A percentile compares a stretch with the other conserved stretches of the same genome.
phyloP scores from a whole-genome alignment of 805 yeast species.

The Metschnikowia rubicola region DNA sequence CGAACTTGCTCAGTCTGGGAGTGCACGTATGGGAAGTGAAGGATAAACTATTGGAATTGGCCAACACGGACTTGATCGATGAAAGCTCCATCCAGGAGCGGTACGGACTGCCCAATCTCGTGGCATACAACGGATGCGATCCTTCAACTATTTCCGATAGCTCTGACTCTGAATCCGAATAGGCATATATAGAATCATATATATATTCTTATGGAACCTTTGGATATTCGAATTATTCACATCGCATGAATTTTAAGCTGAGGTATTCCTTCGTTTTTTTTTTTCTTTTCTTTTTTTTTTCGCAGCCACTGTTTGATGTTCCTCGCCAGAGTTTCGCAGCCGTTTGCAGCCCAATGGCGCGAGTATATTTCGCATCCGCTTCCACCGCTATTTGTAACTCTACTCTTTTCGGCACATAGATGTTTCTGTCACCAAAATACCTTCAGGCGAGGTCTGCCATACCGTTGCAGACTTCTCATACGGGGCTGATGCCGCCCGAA shows the following conservation, averaged over 20 bases:
- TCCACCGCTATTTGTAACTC: constrained; percentile 1
- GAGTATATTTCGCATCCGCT: constrained; percentile 5
- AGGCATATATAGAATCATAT: neutral
- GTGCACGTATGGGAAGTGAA: constrained; percentile 12
- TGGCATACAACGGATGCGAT: constrained; percentile 20
- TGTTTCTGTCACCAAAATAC: constrained; percentile 9
- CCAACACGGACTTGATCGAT: constrained; percentile 6
- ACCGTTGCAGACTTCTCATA: constrained; percentile 1
- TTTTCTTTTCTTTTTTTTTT: neutral
- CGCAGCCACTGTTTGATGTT: no score
- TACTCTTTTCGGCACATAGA: constrained; percentile 4
- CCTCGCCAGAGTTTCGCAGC: constrained; percentile 2
- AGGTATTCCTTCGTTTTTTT: neutral
- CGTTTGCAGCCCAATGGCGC: neutral
- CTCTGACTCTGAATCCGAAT: constrained; percentile 2
- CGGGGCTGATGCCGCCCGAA: constrained; percentile 1
- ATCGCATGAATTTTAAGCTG: no score
- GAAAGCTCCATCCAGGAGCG: constrained; percentile 7
- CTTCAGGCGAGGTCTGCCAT: constrained; percentile 4
- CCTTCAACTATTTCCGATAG: constrained; percentile 3
- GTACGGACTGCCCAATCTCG: constrained; percentile 14
- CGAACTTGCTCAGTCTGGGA: constrained; percentile 17
- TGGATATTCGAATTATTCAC: no score
- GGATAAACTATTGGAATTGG: constrained; percentile 11
- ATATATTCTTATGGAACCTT: neutral